Base-by-base conservation (phyloP, 2,329 filamentous ascomycete genomes). In the Fusarium sublunatum region DNA sequence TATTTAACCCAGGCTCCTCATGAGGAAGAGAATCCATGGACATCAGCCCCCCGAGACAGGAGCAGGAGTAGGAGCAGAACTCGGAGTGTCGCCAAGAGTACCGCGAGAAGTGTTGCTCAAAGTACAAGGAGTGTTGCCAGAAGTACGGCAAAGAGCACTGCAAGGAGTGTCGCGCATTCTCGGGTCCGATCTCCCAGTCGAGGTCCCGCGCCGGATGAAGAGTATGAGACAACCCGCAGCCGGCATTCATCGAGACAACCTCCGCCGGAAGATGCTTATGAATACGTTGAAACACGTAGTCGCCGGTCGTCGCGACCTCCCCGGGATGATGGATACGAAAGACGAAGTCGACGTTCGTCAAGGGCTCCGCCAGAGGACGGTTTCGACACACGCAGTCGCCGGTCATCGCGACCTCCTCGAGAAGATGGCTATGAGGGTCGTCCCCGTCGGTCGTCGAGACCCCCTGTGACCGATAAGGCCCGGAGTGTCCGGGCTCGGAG, bases 351-450 rank as follows among this genome's bases (percentile, higher is more conserved):
- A 22, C 64, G 60, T 15, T 38, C 64, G 9, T 67, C 64, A 12
- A 54, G 64, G 26, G 49, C 52, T 41, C 53, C 62, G 6, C 58
- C 35, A 12, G 60, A 58, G n/a, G 67, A 70, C n/a, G 60, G 72
- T 3, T 73, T 74, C 46, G 81, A 82, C n/a, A 44, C 48, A 19
- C 74, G 78, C 6, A 79, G 79, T 54, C 78, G 78, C 12, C 74
- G 76, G 32, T 75, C 76, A 1, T 76, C 77, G 10, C 76, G 77
- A 13, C 75, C 76, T 36, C 76, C 43, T 12, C 43, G 19, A 9
- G 62, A 66, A 24, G 68, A 69, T 22, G 66, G 73, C 2, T 72
- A 73, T 47, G 81, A 82, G 25, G 22, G 35, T 39, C 74, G 78
- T 11, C 79, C 78, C 53, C 78, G 78, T 9, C 74, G 76, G 31